Evolutionary conservation across 2,329 filamentous ascomycete genomes (phyloP), one percentile per base, ranked within the genome.

Genomic region (Xylaria digitata): DNA sequence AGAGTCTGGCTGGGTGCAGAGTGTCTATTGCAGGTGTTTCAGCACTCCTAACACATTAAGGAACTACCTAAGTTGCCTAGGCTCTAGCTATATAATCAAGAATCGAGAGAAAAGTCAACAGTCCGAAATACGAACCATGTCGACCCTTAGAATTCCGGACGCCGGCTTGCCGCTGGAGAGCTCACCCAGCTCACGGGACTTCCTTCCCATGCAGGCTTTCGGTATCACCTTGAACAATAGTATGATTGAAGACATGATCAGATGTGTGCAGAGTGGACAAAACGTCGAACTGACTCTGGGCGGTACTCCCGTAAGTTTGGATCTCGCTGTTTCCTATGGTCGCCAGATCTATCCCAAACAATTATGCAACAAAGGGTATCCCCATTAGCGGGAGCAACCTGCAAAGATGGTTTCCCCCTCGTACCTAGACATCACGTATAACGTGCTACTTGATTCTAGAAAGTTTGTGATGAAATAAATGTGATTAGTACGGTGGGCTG

Each of bases 181-280:
- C 78, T 81, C 84, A 69, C 79, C 83, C 70, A 81, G 82, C 58
- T 76, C 79, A 62, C 76, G 72, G 73, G 79, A 81, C 58, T 77
- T 80, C 64, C 78, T 86, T 43, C 85, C 84, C 8, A 80, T 81
- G 34, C 86, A 89, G 73, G 86, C 85, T 37, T 87, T 90, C 74
- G 83, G 86, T 69, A 79, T 90, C 63, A 84, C 81, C n/a, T 78
- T 90, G 68, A 84, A 81, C 72, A 84, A 89, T 75, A 81, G 80
- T 75, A 81, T 88, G 58, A 85, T 90, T 72, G 86, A 89, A 75
- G 83, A 87, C 68, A 86, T 90, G 84, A 89, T 90, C 71, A 82
- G 82, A 76, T 87, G 85, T 73, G 83, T 86, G 45, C 84, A 85
- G 73, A 82, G 84, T 79, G 87, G 86, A 57, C 82, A 86, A 62